These are phyloP conservation scores for Aspergillus texensis DNA, from an alignment of 2,329 filamentous ascomycete species.

Conservation along the genomic window DNA sequence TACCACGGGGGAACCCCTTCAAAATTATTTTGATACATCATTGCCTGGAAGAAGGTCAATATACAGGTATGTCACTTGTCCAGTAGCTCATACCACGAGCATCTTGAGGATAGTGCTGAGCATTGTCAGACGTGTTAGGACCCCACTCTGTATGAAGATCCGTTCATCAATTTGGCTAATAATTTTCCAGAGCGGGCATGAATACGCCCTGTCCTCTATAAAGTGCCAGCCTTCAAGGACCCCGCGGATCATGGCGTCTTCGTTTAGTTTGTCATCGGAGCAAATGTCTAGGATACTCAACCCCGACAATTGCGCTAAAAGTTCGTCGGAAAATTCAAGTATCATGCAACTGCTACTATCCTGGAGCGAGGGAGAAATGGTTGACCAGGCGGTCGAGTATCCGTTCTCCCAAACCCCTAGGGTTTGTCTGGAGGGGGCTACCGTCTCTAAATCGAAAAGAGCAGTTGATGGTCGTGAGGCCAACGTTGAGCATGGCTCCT, in stretches of 20 bases:
- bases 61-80: conserved; percentile 9
- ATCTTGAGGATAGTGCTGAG: background rate
- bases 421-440: too few relatives aligned
- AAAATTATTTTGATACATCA: background rate
- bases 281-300: background rate
- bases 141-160: background rate
- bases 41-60: background rate
- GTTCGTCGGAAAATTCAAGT: background rate
- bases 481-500: background rate
- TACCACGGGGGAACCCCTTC: background rate
- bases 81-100: background rate
- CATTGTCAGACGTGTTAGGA: background rate
- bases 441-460: background rate
- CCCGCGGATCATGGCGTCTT: background rate
- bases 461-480: background rate
- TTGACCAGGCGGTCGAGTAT: background rate
- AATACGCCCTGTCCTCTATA: background rate
- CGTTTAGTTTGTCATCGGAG: background rate
- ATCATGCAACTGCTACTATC: background rate
- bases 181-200: background rate
- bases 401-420: background rate
- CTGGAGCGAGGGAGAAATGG: background rate
- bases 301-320: background rate
- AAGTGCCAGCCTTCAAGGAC: background rate
- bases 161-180: background rate